A percentile compares a stretch with the other conserved stretches of the same genome.
Conservation (phyloP, 129 eudicot genomes). For the Deinandra increscens region DNA sequence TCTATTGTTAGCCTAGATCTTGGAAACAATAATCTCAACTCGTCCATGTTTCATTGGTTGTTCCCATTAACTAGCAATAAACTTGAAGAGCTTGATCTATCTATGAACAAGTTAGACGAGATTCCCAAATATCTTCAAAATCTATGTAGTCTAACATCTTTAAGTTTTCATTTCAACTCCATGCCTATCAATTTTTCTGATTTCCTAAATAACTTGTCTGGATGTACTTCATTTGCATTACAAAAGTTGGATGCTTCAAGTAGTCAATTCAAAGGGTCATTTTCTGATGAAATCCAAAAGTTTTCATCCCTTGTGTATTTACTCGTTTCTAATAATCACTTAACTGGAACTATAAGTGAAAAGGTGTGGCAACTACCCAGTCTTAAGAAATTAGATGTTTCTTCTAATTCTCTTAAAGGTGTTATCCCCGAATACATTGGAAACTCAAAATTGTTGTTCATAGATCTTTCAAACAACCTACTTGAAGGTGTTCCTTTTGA, state of each 20-base stretch:
- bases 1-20: neutral
- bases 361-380: no score
- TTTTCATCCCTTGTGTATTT: no score
- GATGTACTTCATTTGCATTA: no score
- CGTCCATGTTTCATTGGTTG: constrained; percentile 15
- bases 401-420: constrained; percentile 19
- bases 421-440: neutral
- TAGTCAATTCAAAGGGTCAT: no score
- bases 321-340: no score
- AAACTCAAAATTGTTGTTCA: neutral
- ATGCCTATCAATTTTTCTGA: neutral
- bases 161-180: neutral
- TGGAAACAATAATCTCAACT: constrained; percentile 6
- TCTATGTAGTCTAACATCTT: neutral
- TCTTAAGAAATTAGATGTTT: no score
- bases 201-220: neutral
- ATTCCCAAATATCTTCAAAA: constrained; percentile 8
- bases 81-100: neutral
- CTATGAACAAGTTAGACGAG: neutral
- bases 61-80: neutral
- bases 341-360: no score
- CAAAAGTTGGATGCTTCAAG: no score
- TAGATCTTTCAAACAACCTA: constrained; percentile 13
- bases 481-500: neutral
- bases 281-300: no score